Base-by-base conservation (phyloP, 208 protist species). In the Zelonia costaricensis region DNA sequence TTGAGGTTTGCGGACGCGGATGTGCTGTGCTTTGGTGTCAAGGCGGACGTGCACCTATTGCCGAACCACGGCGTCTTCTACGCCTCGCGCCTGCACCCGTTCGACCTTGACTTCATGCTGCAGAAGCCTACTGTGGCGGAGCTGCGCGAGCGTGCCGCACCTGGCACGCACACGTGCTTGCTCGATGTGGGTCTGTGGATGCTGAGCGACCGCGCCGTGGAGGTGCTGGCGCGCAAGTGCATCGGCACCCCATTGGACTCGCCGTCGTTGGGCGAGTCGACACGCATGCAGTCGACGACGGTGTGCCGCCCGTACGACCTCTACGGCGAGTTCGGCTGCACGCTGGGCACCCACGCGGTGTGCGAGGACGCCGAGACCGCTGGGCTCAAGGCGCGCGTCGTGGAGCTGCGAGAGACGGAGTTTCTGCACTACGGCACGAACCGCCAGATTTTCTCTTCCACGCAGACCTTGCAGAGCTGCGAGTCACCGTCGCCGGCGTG, bases 121-220 rank as follows among this genome's bases (percentile, higher is more conserved):
- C 80, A 86, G 76, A 86, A 82, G 45, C 80, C 80, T n/a, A 64
- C 63, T 38, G 22, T 68, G 43, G 47, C 33, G 1, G 71, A 76
- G 55, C 36, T 82, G 28, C 61, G 72, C 1, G 42, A 42, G 22
- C 33, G 54, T 13, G 43, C 28, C 23, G 31, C 64, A 0, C 49
- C 48, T 46, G 51, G 56, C 44, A 39, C 53, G 10, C 48, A 61
- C 43, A 18, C 57, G 7, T 68, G 22, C 39, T 55, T 75, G 7
- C 60, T 83, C 27, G 80, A 87, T 31, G 52, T 63, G 1, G 80
- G 80, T 9, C 42, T 86, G 6, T 86, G 80, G 80, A 39, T 86
- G 51, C 61, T 86, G 23, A 82, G 75, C 55, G 69, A 77, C 44
- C 66, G 68, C 22, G 80, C 80, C 9, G 70, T 82, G 30, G 63